Percentiles rank a stretch among this genome's conserved stretches.
Conservation (phyloP, 2,329 filamentous ascomycete species). For the Monilinia polystroma region DNA sequence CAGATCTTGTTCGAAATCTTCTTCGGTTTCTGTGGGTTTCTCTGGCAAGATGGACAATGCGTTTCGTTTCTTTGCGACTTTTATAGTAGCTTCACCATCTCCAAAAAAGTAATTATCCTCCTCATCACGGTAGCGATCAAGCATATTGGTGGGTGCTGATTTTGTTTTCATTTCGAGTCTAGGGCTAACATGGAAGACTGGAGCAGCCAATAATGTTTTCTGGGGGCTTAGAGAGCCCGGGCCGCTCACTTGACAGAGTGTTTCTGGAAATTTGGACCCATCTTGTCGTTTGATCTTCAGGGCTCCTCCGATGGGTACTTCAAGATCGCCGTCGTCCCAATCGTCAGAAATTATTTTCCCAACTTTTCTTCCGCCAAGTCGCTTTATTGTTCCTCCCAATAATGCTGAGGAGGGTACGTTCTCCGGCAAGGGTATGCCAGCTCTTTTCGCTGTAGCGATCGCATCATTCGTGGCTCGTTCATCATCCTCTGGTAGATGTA, state of each 20-base stretch:
- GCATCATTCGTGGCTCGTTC: constrained; percentile 81
- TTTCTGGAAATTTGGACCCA: constrained; percentile 63
- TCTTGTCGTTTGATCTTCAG: constrained; percentile 66
- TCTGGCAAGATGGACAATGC: constrained; percentile 53
- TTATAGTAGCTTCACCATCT: constrained; percentile 65
- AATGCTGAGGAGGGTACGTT: constrained; percentile 87
- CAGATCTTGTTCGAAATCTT: constrained; percentile 71
- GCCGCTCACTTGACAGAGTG: constrained; percentile 59
- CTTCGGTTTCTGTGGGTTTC: constrained; percentile 47
- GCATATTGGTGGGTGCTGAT: constrained; percentile 45
- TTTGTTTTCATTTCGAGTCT: constrained; percentile 34
- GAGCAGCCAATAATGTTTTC: constrained; percentile 44
- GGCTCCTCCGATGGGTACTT: constrained; percentile 59
- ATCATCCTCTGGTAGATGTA: constrained; percentile 81
- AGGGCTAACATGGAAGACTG: constrained; percentile 36
- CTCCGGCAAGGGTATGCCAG: constrained; percentile 85
- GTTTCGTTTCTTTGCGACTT: constrained; percentile 58
- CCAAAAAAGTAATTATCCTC: constrained; percentile 64
- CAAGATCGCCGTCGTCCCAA: constrained; percentile 76
- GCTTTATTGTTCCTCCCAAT: constrained; percentile 88
- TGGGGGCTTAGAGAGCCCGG: constrained; percentile 53
- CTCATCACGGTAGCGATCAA: constrained; percentile 64
- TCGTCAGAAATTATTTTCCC: constrained; percentile 75
- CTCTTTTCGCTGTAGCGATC: constrained; percentile 81
- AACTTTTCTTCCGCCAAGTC: constrained; percentile 73